These are phyloP conservation scores for Prunus padus DNA, from an alignment of 306 rosid species.

Conservation along the genomic window DNA sequence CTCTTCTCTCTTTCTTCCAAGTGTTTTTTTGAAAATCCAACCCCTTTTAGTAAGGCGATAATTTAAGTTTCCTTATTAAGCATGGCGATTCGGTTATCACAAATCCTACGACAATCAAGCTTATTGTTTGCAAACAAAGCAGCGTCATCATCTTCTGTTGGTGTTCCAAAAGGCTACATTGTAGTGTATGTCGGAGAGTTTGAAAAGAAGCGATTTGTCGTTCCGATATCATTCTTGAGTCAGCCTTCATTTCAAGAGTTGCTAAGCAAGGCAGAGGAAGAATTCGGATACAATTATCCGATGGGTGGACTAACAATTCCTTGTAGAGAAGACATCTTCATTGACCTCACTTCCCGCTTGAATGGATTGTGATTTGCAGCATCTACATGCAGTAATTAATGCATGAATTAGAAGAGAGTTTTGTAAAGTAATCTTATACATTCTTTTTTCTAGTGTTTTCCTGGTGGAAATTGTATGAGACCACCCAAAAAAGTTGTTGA, in stretches of 20 bases:
- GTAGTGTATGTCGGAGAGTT: slow-evolving; percentile 54
- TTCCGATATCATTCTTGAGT: slow-evolving; percentile 36
- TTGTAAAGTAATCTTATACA: neutral
- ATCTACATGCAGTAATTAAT: neutral
- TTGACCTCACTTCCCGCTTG: slow-evolving; percentile 17
- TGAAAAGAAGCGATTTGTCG: slow-evolving; percentile 39
- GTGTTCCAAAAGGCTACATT: slow-evolving; percentile 52
- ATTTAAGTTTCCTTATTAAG: neutral
- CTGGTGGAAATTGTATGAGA: neutral
- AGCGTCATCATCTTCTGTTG: neutral
- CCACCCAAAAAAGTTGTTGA: no score
- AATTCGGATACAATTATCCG: slow-evolving; percentile 21
- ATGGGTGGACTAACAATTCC: slow-evolving; percentile 31
- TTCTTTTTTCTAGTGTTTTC: neutral
- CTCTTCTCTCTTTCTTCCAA: no score
- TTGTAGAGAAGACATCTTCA: slow-evolving; percentile 29
- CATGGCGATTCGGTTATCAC: slow-evolving; percentile 23
- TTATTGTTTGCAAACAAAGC: slow-evolving; percentile 5
- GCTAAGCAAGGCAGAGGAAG: slow-evolving; percentile 26
- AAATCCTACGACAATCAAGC: slow-evolving; percentile 27
- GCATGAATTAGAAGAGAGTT: neutral
- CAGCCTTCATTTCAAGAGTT: slow-evolving; percentile 38
- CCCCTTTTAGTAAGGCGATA: neutral
- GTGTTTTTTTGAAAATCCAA: no score
- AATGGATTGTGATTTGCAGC: slow-evolving; percentile 7